Percentiles rank a stretch among this genome's conserved stretches.
Evolutionary conservation across 2,329 filamentous ascomycete genomes (phyloP).

Genomic region (Pyrenophora graminea): DNA sequence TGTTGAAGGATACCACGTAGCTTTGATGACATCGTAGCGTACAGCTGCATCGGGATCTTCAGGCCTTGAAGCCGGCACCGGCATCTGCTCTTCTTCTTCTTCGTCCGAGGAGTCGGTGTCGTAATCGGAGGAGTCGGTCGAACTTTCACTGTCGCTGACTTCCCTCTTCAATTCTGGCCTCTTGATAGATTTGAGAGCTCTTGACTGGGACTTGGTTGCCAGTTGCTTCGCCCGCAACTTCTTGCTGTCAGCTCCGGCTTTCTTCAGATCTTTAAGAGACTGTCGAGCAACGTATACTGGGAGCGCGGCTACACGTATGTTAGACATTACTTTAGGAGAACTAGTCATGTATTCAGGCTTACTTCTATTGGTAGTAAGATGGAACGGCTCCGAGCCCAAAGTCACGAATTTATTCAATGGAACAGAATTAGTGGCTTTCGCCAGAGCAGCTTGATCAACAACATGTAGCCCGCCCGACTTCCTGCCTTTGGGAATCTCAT

Average conservation of each 20-base stretch:
- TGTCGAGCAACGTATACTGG: slow-evolving; percentile 50
- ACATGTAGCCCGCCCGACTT: slow-evolving; percentile 49
- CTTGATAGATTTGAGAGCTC: slow-evolving; percentile 23
- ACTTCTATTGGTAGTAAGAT: slow-evolving; percentile 52
- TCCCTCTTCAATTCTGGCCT: slow-evolving; percentile 32
- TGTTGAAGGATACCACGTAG: slow-evolving; percentile 63
- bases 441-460: slow-evolving; percentile 48
- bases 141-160: slow-evolving; percentile 50
- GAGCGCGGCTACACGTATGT: slow-evolving; percentile 42
- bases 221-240: slow-evolving; percentile 43
- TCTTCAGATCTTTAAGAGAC: slow-evolving; percentile 53
- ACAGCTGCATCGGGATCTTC: slow-evolving; percentile 57
- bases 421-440: slow-evolving; percentile 51
- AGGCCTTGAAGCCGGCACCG: slow-evolving; percentile 58
- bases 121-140: slow-evolving; percentile 54
- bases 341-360: slow-evolving; percentile 26
- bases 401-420: slow-evolving; percentile 51
- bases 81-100: slow-evolving; percentile 59
- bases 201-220: slow-evolving; percentile 29
- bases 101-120: slow-evolving; percentile 60
- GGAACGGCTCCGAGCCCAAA: slow-evolving; percentile 48
- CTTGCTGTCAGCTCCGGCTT: slow-evolving; percentile 48
- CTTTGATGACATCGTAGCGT: slow-evolving; percentile 64
- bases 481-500: slow-evolving; percentile 42
- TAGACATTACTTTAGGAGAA: slow-evolving; percentile 18